Evolutionary conservation across 2,329 filamentous ascomycete species (phyloP).

Genomic region (Pseudogymnoascus sp.): DNA sequence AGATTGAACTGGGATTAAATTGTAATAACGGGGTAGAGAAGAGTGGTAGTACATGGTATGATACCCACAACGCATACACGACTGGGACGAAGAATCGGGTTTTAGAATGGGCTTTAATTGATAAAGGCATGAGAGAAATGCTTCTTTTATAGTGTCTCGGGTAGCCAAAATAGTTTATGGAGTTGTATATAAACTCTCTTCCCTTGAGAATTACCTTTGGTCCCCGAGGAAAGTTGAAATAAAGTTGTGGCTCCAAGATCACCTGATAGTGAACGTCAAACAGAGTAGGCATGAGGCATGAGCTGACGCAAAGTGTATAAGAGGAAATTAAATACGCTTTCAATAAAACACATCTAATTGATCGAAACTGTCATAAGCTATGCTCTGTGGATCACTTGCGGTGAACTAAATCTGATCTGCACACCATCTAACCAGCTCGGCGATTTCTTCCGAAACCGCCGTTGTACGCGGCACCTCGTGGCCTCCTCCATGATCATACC

Average conservation of each 20-base stretch:
- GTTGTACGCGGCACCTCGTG: slow-evolving; percentile 36
- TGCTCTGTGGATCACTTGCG: background rate
- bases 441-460: slow-evolving; percentile 28
- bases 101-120: background rate
- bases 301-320: background rate
- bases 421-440: slow-evolving; percentile 18
- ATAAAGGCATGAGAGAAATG: background rate
- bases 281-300: background rate
- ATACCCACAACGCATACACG: background rate
- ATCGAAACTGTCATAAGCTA: background rate
- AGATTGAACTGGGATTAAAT: background rate
- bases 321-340: background rate
- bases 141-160: background rate
- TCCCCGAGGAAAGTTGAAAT: background rate
- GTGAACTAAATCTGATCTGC: background rate
- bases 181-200: background rate
- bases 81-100: background rate
- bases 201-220: background rate
- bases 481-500: slow-evolving; percentile 35
- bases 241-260: background rate
- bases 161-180: background rate
- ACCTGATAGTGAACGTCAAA: background rate
- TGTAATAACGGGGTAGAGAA: background rate
- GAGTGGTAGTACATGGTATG: background rate
- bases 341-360: background rate